These are phyloP conservation scores for Penicillium sp. DNA, from an alignment of 2,329 filamentous ascomycete species.

Conservation along the genomic window DNA sequence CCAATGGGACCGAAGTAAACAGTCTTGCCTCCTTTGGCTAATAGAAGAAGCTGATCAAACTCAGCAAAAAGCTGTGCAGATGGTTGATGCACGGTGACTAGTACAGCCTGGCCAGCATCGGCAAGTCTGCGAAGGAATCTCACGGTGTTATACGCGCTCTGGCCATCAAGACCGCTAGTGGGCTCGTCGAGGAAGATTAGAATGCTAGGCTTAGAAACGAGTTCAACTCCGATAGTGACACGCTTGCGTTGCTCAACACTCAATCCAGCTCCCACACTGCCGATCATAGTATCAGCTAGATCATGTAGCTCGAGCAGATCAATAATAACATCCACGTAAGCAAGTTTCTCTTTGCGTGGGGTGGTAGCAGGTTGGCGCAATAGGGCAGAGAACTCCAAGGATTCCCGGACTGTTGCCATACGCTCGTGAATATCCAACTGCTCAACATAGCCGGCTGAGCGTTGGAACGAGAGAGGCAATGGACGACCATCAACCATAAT, in stretches of 20 bases:
- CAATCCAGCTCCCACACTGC: conserved; percentile 43
- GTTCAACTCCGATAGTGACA: conserved; percentile 69
- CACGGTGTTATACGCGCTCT: conserved; percentile 66
- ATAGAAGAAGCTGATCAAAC: conserved; percentile 68
- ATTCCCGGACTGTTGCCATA: conserved; percentile 65
- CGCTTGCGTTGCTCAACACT: conserved; percentile 68
- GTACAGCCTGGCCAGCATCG: conserved; percentile 64
- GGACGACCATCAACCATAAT: conserved; percentile 66
- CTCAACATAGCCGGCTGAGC: conserved; percentile 67
- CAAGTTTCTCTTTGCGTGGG: conserved; percentile 59
- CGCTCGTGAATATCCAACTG: conserved; percentile 69
- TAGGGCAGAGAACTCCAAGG: conserved; percentile 65
- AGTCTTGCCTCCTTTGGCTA: conserved; percentile 66
- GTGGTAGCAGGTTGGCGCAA: conserved; percentile 57
- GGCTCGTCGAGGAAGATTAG: conserved; percentile 71
- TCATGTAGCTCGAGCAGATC: conserved; percentile 63
- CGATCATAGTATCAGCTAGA: conserved; percentile 63
- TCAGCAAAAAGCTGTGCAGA: conserved; percentile 66
- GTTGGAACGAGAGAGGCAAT: conserved; percentile 62
- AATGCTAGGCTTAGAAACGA: conserved; percentile 66
- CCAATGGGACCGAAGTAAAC: conserved; percentile 71
- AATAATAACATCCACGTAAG: conserved; percentile 65
- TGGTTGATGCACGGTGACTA: conserved; percentile 71
- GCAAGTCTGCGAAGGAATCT: conserved; percentile 66
- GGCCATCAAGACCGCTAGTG: conserved; percentile 67